Evolutionary conservation across 805 yeast genomes (phyloP).

Genomic region (Ogataea siamensis): DNA sequence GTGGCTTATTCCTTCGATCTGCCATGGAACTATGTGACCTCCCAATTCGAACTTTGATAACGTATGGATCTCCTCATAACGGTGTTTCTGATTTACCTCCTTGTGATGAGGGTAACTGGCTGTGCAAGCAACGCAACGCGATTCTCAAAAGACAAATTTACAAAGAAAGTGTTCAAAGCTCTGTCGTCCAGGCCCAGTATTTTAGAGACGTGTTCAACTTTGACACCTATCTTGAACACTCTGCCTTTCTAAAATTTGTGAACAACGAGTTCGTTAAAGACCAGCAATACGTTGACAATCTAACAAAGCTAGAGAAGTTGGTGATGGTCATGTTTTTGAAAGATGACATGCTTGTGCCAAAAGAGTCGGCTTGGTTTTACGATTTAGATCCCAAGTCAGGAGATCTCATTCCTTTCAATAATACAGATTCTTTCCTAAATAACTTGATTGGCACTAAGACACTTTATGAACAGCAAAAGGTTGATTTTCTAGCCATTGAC

Average conservation of each 20-base stretch:
- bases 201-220: conserved; percentile 56
- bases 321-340: conserved; percentile 58
- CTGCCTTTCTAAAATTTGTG: conserved; percentile 59
- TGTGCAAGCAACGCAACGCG: conserved; percentile 54
- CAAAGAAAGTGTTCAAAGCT: conserved; percentile 51
- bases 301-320: conserved; percentile 46
- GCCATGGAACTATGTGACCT: conserved; percentile 57
- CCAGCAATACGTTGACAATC: conserved; percentile 39
- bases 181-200: conserved; percentile 71
- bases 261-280: conserved; percentile 55
- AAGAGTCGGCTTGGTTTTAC: conserved; percentile 65
- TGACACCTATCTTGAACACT: conserved; percentile 52
- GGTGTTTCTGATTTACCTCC: conserved; percentile 69
- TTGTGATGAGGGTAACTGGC: conserved; percentile 54
- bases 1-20: conserved; percentile 75
- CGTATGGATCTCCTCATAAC: conserved; percentile 81
- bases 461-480: conserved; percentile 41
- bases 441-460: conserved; percentile 60
- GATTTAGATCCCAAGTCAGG: conserved; percentile 50
- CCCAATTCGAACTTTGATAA: conserved; percentile 51
- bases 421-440: conserved; percentile 48
- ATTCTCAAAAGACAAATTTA: conserved; percentile 61
- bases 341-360: conserved; percentile 72
- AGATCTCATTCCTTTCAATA: conserved; percentile 40
- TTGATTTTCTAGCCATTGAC: conserved; percentile 51